Percentiles rank a stretch among this genome's conserved stretches.
These are phyloP conservation scores for Solanum peruvianum DNA, from an alignment of 257 asterid genomes.

Conservation along the genomic window DNA sequence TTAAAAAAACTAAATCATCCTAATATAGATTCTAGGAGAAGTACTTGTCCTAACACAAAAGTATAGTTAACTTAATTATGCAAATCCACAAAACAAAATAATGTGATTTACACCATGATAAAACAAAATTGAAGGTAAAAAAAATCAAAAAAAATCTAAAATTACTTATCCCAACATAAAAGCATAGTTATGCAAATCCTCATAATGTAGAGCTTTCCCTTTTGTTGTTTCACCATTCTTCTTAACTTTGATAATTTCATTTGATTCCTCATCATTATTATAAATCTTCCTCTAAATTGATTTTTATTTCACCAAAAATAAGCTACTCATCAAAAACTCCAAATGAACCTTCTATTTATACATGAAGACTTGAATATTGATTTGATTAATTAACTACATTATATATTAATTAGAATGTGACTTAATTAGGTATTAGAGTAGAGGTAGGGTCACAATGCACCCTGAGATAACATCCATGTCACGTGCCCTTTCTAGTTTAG, in stretches of 20 bases:
- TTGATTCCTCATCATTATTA: conserved; percentile 3
- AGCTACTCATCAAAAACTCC: neutral
- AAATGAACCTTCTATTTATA: neutral
- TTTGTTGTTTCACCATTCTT: conserved; percentile 24
- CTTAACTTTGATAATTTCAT: conserved; percentile 9
- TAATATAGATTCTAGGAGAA: neutral
- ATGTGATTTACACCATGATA: neutral
- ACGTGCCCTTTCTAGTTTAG: conserved; percentile 9
- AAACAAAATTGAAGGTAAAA: neutral
- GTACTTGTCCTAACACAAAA: neutral
- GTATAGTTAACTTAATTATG: neutral
- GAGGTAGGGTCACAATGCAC: conserved; percentile 20
- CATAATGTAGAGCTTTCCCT: conserved; percentile 24
- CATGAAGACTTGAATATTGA: neutral
- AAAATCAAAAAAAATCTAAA: neutral
- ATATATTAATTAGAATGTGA: neutral
- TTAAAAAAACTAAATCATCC: neutral
- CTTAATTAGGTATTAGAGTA: neutral
- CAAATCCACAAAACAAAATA: neutral
- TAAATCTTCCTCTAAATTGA: neutral
- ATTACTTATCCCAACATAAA: conserved; percentile 20
- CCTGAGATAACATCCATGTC: conserved; percentile 8
- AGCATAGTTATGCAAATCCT: conserved; percentile 30
- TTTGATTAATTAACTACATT: neutral
- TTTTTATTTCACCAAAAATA: neutral